Base-by-base conservation (phyloP, 2,329 filamentous ascomycete species). In the Paecilomyces fulvus region DNA sequence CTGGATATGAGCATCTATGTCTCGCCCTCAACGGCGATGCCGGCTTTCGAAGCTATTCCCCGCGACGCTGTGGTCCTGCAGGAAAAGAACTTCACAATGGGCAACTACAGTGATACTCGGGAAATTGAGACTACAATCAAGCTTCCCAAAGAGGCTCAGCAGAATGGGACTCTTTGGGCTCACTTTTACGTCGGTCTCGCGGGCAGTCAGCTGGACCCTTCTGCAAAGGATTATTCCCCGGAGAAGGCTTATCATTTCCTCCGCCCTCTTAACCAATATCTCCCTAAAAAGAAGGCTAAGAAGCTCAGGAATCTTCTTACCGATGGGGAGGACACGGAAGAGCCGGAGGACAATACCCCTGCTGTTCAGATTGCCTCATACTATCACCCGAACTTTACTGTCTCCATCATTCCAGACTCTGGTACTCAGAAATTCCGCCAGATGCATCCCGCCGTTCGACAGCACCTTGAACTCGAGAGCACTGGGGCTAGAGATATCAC, bases 371-470 rank as follows among this genome's bases (percentile, higher is more conserved):
- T 95, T 60, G 84, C 83, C 50, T 95, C 86, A 55, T 95, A 92
- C 77, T 99, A 96, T 71, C 94, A 99, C 73, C 89, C 94, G 6
- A 99, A 99, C 73, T 87, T 95, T 64, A 95, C 89, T 53, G 79
- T 99, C 59, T 89, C 91, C 5, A 85, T 97, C 65, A 83, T 99
- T 52, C 90, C 92, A 2, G 86, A 91, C 65, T 79, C 86, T 46
- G 92, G 91, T 21, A 79, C 87, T 6, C 78, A 89, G 68, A 80
- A 81, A 28, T 91, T 85, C 63, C 78, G 80, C 21, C 77, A 79
- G 55, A 77, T 92, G 62, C 86, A 89, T 60, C 88, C 89, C 1
- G 88, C 90, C 0, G 77, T 89, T 56, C 84, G 87, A 54, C 86
- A 90, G 66, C 94, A 88, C 69, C 77, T 96, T 37, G 85, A 85